Evolutionary conservation across 116 monocot species (phyloP).

Genomic region (Zostera marina): DNA sequence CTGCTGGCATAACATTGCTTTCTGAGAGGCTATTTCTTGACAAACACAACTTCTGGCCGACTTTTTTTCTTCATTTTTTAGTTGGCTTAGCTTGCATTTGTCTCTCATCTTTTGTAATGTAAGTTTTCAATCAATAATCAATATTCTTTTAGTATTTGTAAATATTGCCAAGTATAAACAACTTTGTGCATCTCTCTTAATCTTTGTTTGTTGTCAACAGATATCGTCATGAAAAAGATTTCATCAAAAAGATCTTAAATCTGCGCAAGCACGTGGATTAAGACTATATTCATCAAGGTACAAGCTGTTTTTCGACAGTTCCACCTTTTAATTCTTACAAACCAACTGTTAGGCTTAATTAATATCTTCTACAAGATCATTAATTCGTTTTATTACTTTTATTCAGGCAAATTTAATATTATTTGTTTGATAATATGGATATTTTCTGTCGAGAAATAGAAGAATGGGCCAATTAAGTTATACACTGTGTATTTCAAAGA

Average conservation of each 20-base stretch:
- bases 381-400: too few relatives aligned
- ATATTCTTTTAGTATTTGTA: constrained; percentile 1
- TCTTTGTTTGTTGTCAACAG: constrained; percentile 19
- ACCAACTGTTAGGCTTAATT: too few relatives aligned
- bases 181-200: background rate
- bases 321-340: too few relatives aligned
- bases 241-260: constrained; percentile 36
- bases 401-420: too few relatives aligned
- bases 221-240: constrained; percentile 50
- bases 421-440: too few relatives aligned
- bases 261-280: constrained; percentile 9
- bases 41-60: constrained; percentile 57
- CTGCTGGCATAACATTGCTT: constrained; percentile 25
- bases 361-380: too few relatives aligned
- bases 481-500: too few relatives aligned
- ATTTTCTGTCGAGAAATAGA: too few relatives aligned
- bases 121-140: constrained; percentile 13
- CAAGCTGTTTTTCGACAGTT: too few relatives aligned
- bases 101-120: constrained; percentile 48
- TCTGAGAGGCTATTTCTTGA: constrained; percentile 65
- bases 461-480: too few relatives aligned
- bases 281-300: too few relatives aligned
- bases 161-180: background rate
- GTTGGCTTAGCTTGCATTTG: constrained; percentile 46
- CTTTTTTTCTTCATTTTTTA: constrained; percentile 43